A percentile compares a stretch with the other conserved stretches of the same genome.
phyloP scores from a whole-genome alignment of 1,139 yeast species.

The Candida labiduridarum region DNA sequence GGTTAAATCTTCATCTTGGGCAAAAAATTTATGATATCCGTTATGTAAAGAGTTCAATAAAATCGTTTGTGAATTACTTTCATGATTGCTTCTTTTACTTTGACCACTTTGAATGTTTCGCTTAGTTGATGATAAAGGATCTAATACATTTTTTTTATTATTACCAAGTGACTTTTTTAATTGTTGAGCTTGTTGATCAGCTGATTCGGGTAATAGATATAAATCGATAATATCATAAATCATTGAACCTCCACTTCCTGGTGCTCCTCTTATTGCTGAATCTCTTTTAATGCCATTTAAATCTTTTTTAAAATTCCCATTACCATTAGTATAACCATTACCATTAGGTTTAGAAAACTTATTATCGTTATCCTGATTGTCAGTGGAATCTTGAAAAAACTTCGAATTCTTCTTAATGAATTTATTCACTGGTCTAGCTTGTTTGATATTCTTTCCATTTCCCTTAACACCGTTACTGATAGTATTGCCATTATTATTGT shows the following conservation, averaged over 20 bases:
- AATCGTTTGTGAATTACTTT: slow-evolving; percentile 3
- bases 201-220: slow-evolving; percentile 10
- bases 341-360: not conserved
- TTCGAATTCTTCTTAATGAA: slow-evolving; percentile 3
- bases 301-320: not conserved
- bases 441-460: not conserved
- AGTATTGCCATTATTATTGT: not conserved
- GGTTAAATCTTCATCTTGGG: slow-evolving; percentile 4
- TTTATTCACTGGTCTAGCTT: not conserved
- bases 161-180: not conserved
- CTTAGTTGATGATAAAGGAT: not conserved
- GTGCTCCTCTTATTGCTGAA: not conserved
- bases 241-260: slow-evolving; percentile 8
- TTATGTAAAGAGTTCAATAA: slow-evolving; percentile 13
- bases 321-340: not conserved
- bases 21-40: slow-evolving; percentile 13
- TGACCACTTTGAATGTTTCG: not conserved
- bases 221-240: slow-evolving; percentile 13
- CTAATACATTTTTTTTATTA: not conserved
- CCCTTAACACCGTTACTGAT: not conserved
- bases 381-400: not conserved
- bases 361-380: not conserved
- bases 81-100: not conserved
- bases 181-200: not conserved
- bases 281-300: not conserved